These are phyloP conservation scores for Ephemerocybe angulata DNA, from an alignment of 768 basidiomycete species.

Conservation along the genomic window DNA sequence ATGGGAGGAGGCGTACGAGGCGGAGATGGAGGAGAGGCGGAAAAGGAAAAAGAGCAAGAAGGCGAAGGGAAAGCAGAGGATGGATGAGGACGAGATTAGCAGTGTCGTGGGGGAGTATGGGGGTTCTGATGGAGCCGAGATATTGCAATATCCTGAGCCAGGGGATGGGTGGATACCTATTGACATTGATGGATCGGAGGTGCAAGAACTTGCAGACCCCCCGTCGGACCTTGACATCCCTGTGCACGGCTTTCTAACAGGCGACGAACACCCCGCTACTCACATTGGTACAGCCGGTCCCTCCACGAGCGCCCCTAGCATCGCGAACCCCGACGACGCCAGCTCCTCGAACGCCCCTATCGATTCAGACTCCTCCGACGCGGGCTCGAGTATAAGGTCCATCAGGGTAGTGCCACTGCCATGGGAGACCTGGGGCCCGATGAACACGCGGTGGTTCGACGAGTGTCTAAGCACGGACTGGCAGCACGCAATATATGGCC, in stretches of 20 bases:
- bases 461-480: conserved; percentile 49
- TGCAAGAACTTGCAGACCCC: not conserved
- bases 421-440: conserved; percentile 52
- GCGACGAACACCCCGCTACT: too few relatives aligned
- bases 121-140: too few relatives aligned
- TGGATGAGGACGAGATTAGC: not conserved
- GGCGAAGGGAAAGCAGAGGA: not conserved
- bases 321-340: not conserved
- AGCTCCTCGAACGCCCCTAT: conserved; percentile 1
- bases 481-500: conserved; percentile 53
- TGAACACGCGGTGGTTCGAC: conserved; percentile 51
- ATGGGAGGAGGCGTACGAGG: not conserved
- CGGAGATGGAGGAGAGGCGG: not conserved
- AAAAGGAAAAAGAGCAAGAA: not conserved
- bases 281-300: too few relatives aligned
- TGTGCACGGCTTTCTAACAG: not conserved
- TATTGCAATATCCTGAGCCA: too few relatives aligned
- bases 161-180: too few relatives aligned
- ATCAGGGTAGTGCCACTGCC: conserved; percentile 22
- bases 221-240: conserved; percentile 6
- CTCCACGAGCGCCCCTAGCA: not conserved
- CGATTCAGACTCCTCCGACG: not conserved
- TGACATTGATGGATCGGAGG: too few relatives aligned
- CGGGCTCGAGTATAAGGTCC: not conserved
- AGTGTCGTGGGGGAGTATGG: not conserved